Evolutionary conservation across 352 stramenopile species (phyloP), one percentile per base, ranked within the genome.

Genomic region (Phytophthora fragariaefolia): DNA sequence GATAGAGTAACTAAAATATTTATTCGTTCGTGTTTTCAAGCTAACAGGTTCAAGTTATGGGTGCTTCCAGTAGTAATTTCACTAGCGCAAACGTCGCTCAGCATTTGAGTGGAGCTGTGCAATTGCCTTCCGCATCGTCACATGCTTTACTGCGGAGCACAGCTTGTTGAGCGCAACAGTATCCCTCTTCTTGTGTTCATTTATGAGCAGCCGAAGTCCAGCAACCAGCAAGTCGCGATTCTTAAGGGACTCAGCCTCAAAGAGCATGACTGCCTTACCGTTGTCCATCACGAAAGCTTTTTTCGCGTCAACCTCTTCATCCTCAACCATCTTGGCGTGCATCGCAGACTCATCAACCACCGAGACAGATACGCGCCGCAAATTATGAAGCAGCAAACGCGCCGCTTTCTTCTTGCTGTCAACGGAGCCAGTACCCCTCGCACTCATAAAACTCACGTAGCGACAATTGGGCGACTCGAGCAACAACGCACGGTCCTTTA

Each of bases 221-320:
- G 83, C 83, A 15, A 92, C 83, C 0, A 93, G 57, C 55, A 93
- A 61, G 26, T 93, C 85, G 22, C 85, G 73, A 9, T 63, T 91
- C 73, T 93, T 91, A 23, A 81, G 56, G 2, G 74, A 80, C 48
- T 91, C 85, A 18, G 81, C 78, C 53, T 91, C 68, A 58, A 90
- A 91, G 10, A 91, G 24, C 43, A 93, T 77, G 9, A 71, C 65
- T 12, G 65, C 73, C 58, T 93, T 89, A n/a, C 74, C 81, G 43
- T 90, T 90, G 50, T 89, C 75, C 27, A 90, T 49, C 12, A 82
- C 55, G 58, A 93, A 89, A 7, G 73, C 68, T 6, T 47, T 50
- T 2, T 26, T 30, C 4, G 34, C 43, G n/a, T 74, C 64, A 17
- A 71, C 51, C 24, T 76, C 30, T n/a, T 68, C 57, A 3, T 73